Base-by-base conservation (phyloP, 140 eudicot genomes). In the Senecio squalidus region DNA sequence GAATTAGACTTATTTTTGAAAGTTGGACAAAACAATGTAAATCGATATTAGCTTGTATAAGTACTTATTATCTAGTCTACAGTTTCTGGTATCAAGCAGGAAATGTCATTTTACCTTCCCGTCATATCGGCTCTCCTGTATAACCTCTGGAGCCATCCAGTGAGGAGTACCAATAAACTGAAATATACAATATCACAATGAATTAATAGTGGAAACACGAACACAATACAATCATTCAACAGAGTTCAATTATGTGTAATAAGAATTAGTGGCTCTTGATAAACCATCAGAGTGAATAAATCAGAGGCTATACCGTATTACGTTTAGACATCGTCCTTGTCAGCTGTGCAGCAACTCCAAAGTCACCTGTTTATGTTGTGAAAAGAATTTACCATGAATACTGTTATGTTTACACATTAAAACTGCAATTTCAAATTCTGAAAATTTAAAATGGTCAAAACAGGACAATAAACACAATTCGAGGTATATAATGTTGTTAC, bases 131-230 rank as follows among this genome's bases (percentile, higher is more conserved):
- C 98, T 91, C 74, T 86, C 98, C 75, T 91, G 98, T 69, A 91
- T 91, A 77, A 91, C 96, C 74, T 91, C 98, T 58, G 98, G 98
- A 60, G 98, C 98, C 98, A 91, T 91, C 98, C 98, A 91, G 67
- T 91, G 98, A 25, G 98, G 98, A 39, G 98, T 91, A 39, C 98
- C 98, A 70, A 91, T 86, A 71, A 91, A 86, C 98, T 86, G 88
- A 74, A 63, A 67, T n/a, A 73, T 27, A 47, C 46, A 62, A 40
- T 25, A 63, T 51, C 28, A 34, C 21, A 62, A 70, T 53, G 23
- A 33, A 62, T 43, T 41, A 70, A 30, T 54, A 17, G 38, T 46
- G 55, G n/a, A 47, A 33, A 64, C 34, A 55, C 13, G 46, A 56
- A 46, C 25, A 55, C 38, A 34, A 46, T 21, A 53, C 48, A 27